Evolutionary conservation across 169 alveolate genomes (phyloP).

Genomic region (Cystoisospora suis): DNA sequence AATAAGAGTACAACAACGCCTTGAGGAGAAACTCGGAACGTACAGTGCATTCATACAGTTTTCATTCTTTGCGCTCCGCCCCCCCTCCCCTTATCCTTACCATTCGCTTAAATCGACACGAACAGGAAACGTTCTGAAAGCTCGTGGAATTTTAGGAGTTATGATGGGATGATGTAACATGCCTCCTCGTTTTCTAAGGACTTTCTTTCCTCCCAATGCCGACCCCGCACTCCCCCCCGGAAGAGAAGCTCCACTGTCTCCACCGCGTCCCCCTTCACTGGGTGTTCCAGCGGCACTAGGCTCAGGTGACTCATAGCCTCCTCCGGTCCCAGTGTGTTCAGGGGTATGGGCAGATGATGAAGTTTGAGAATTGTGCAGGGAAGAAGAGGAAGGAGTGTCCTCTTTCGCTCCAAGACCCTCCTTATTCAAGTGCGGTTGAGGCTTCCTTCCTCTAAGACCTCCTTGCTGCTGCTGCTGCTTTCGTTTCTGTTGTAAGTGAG

Average conservation of each 20-base stretch:
- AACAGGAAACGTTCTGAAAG: conserved; percentile 27
- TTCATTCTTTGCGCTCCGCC: too few species aligned
- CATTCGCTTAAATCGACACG: conserved; percentile 21
- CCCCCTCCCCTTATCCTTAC: neutral
- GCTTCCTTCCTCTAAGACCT: neutral
- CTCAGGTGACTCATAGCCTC: too few species aligned
- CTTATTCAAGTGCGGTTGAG: neutral
- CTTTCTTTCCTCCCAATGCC: neutral
- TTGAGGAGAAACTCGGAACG: too few species aligned
- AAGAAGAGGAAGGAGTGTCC: too few species aligned
- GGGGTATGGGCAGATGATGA: too few species aligned
- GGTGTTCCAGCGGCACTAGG: too few species aligned
- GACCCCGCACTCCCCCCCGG: neutral
- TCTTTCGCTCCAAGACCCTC: neutral
- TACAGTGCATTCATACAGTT: too few species aligned
- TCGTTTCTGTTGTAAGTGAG: conserved; percentile 49
- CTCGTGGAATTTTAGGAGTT: conserved; percentile 16
- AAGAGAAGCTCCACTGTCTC: too few species aligned
- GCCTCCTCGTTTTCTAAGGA: neutral
- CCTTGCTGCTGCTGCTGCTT: neutral
- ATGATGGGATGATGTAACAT: conserved; percentile 26
- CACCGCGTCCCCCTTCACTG: neutral
- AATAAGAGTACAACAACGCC: too few species aligned
- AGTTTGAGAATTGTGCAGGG: too few species aligned
- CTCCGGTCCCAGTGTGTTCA: too few species aligned